Conservation (phyloP, 2,329 filamentous ascomycete genomes). For the Colletotrichum cordylinicola region DNA sequence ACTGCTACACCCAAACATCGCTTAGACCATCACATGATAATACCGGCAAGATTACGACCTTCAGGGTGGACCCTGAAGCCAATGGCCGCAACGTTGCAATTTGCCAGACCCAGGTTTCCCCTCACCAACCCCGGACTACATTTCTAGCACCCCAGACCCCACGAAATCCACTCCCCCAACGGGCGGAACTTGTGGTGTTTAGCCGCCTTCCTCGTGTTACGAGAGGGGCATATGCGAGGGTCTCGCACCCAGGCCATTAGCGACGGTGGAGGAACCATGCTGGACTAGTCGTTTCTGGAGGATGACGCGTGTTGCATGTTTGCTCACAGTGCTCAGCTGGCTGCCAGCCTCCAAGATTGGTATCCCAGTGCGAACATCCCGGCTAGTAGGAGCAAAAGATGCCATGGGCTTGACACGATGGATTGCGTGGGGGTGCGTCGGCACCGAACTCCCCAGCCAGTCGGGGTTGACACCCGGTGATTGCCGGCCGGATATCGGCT, state of each 20-base stretch:
- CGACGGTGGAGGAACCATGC: not conserved
- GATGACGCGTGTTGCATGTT: not conserved
- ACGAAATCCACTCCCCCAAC: not conserved
- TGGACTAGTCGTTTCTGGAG: not conserved
- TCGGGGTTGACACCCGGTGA: not conserved
- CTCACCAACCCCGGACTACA: not conserved
- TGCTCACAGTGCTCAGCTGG: not conserved
- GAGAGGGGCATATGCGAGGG: not conserved
- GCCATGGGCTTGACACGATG: not conserved
- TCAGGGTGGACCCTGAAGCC: not conserved
- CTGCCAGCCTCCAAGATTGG: not conserved
- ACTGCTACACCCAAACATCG: not conserved
- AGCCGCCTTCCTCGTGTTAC: not conserved
- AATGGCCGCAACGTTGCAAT: not conserved
- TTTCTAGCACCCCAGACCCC: not conserved
- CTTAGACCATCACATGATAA: not conserved
- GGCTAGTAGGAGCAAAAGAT: not conserved
- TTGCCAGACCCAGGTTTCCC: not conserved
- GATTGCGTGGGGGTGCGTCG: not conserved
- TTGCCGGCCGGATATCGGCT: not conserved
- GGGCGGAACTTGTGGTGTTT: not conserved
- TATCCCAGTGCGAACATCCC: not conserved
- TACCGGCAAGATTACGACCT: not conserved
- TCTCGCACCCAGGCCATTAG: not conserved
- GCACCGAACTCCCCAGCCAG: not conserved